Percentiles rank a stretch among this genome's conserved stretches.
These are phyloP conservation scores for Botrytis pseudocinerea DNA, from an alignment of 2,329 filamentous ascomycete genomes.

Conservation along the genomic window DNA sequence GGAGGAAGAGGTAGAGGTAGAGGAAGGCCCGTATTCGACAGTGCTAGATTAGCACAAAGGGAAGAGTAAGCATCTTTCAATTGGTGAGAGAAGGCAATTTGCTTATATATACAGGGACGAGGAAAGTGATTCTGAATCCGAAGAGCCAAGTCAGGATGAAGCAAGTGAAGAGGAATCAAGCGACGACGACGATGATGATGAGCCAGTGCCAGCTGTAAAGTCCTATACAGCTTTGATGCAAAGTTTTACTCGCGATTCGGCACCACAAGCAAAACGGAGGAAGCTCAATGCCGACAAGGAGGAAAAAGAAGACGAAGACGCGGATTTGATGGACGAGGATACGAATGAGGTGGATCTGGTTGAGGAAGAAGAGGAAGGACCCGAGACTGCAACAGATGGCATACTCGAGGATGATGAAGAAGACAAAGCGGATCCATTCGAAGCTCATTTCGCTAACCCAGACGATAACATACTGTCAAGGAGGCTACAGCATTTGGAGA, in stretches of 20 bases:
- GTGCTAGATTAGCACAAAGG: slow-evolving; percentile 49
- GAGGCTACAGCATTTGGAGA: slow-evolving; percentile 53
- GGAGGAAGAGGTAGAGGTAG: slow-evolving; percentile 38
- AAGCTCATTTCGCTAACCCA: slow-evolving; percentile 72
- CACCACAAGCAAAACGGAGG: slow-evolving; percentile 55
- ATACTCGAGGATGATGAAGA: slow-evolving; percentile 50
- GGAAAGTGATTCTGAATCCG: slow-evolving; percentile 39
- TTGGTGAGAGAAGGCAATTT: background rate
- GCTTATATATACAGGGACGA: slow-evolving; percentile 31
- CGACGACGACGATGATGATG: slow-evolving; percentile 46
- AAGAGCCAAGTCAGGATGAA: slow-evolving; percentile 45
- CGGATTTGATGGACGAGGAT: slow-evolving; percentile 27
- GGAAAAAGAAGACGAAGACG: slow-evolving; percentile 26
- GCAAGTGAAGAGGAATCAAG: slow-evolving; percentile 48
- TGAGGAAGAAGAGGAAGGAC: slow-evolving; percentile 53
- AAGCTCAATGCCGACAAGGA: slow-evolving; percentile 49
- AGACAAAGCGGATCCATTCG: slow-evolving; percentile 69
- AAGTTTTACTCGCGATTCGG: slow-evolving; percentile 52
- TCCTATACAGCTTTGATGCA: slow-evolving; percentile 61
- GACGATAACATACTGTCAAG: slow-evolving; percentile 60
- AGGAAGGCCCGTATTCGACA: slow-evolving; percentile 48
- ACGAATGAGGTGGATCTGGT: slow-evolving; percentile 44
- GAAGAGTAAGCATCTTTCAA: slow-evolving; percentile 38
- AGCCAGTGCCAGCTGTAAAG: slow-evolving; percentile 43
- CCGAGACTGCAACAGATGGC: slow-evolving; percentile 42